Base-by-base conservation (phyloP, 345 rosid species). In the Euphorbia peplus region DNA sequence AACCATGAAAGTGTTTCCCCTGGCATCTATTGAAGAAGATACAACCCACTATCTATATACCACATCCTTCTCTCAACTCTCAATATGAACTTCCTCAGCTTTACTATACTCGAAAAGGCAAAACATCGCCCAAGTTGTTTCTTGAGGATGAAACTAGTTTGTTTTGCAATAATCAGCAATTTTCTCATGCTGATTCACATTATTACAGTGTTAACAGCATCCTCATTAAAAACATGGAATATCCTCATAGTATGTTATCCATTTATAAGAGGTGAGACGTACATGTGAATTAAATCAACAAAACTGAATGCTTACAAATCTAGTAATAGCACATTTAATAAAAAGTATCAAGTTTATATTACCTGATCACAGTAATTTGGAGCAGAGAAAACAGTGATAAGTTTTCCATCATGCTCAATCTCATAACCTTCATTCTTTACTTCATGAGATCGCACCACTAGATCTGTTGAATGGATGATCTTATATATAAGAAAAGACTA, bases 301-400 rank as follows among this genome's bases (percentile, higher is more conserved):
- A 62, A 14, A 51, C 32, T 0, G 1, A 32, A 35, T 0, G n/a
- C 22, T 67, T 54, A 48, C 2, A 30, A 9, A 35, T 35, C 32
- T 14, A 29, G 21, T 35, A 13, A 16, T 4, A 12, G 21, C 32
- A 35, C n/a, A 57, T 35, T 44, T 44, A 41, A n/a, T 12, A 68
- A 29, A 68, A 1, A 22, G 22, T 19, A 10, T 19, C 13, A 8
- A n/a, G 41, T 3, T 28, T 35, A 22, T 5, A 59, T 80, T 82
- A 95, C 98, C 99, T 91, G 97, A 73, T 95, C 99, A 82, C 99
- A 95, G 71, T 95, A 95, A 74, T 95, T 95, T 81, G 99, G 99
- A 0, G 99, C 99, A 55, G 99, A 95, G 74, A 95, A 95, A 60
- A 95, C 96, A 0, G 99, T 95, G 56, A 95, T 90, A 58, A 95